These are phyloP conservation scores for Phylloporus scabripes DNA, from an alignment of 768 basidiomycete genomes.

Conservation along the genomic window DNA sequence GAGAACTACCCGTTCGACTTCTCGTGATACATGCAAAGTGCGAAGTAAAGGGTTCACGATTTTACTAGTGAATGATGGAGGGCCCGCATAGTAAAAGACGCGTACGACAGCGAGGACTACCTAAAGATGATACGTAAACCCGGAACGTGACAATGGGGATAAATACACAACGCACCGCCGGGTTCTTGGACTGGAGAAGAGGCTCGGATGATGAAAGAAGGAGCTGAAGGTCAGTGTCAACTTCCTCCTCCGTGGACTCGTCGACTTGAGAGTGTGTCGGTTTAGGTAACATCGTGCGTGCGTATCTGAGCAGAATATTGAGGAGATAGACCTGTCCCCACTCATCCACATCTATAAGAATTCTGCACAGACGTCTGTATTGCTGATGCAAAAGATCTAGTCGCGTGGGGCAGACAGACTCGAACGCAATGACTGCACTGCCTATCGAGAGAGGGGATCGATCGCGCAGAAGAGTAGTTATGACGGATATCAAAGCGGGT, in stretches of 20 bases:
- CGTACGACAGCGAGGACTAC: constrained; percentile 75
- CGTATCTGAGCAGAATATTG: constrained; percentile 76
- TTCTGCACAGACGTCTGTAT: constrained; percentile 75
- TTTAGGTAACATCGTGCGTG: constrained; percentile 72
- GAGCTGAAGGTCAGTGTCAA: constrained; percentile 75
- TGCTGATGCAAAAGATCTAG: constrained; percentile 86
- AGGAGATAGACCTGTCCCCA: constrained; percentile 90
- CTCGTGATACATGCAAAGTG: constrained; percentile 61
- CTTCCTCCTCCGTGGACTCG: constrained; percentile 44
- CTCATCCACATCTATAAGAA: constrained; percentile 90
- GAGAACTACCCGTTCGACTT: constrained; percentile 71
- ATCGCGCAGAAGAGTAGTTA: constrained; percentile 62
- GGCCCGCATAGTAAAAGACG: constrained; percentile 68
- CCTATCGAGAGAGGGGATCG: constrained; percentile 86
- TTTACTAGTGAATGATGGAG: constrained; percentile 48
- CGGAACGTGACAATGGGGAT: background rate
- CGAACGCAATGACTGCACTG: constrained; percentile 79
- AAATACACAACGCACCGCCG: constrained; percentile 54
- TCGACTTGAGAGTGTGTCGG: constrained; percentile 38
- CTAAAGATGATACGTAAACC: constrained; percentile 35
- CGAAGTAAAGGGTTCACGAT: constrained; percentile 71
- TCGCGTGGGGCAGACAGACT: constrained; percentile 78
- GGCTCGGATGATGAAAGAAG: constrained; percentile 68
- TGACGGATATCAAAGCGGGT: constrained; percentile 60
- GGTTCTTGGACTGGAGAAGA: constrained; percentile 80